Evolutionary conservation across 2,329 filamentous ascomycete genomes (phyloP).

Genomic region (Trichoderma aggressivum): DNA sequence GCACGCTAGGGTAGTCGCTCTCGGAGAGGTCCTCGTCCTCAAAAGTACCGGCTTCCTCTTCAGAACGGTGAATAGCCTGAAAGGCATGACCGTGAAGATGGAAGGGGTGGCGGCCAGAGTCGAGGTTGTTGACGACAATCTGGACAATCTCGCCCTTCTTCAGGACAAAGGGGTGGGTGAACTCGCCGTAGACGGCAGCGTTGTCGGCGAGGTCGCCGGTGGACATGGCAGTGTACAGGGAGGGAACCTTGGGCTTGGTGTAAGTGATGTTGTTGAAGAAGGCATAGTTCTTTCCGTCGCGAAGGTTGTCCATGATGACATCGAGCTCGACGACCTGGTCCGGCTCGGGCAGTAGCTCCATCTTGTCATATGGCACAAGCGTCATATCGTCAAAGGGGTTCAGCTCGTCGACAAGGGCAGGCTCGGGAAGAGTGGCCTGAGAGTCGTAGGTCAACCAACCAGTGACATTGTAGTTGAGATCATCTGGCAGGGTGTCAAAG

Average conservation of each 20-base stretch:
- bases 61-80: slow-evolving; percentile 61
- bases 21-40: slow-evolving; percentile 44
- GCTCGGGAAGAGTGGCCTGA: slow-evolving; percentile 41
- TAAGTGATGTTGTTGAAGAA: slow-evolving; percentile 80
- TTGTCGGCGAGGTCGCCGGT: slow-evolving; percentile 57
- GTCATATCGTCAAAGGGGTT: slow-evolving; percentile 70
- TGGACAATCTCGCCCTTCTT: slow-evolving; percentile 66
- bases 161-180: slow-evolving; percentile 65
- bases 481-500: slow-evolving; percentile 65
- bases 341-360: slow-evolving; percentile 57
- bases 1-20: slow-evolving; percentile 49
- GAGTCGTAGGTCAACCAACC: slow-evolving; percentile 61
- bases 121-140: slow-evolving; percentile 73
- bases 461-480: slow-evolving; percentile 65
- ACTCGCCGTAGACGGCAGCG: slow-evolving; percentile 60
- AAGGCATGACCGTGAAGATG: slow-evolving; percentile 76
- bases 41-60: slow-evolving; percentile 56
- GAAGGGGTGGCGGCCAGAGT: slow-evolving; percentile 69
- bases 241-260: slow-evolving; percentile 69
- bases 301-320: slow-evolving; percentile 60
- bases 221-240: slow-evolving; percentile 71
- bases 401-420: slow-evolving; percentile 58
- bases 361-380: slow-evolving; percentile 66
- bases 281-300: slow-evolving; percentile 58
- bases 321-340: slow-evolving; percentile 62